These are phyloP conservation scores for Heliocybe sulcata DNA, from an alignment of 1,284 basidiomycete genomes.

Conservation along the genomic window DNA sequence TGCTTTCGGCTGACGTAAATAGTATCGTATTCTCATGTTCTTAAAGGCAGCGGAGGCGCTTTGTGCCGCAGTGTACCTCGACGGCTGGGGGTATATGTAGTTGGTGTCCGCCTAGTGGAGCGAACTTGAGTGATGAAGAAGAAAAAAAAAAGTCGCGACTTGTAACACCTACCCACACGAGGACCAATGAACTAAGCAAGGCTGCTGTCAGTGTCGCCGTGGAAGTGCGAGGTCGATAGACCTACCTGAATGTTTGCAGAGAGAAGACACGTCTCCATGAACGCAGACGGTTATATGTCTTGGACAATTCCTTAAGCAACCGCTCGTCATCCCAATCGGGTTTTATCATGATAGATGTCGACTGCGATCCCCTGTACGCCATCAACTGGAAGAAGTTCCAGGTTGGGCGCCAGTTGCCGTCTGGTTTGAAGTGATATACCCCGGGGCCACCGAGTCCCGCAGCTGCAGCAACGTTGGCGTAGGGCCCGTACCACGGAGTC, in stretches of 20 bases:
- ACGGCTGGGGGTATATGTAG: constrained; percentile 12
- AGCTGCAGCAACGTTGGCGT: neutral
- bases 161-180: neutral
- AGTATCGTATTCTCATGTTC: constrained; percentile 15
- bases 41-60: constrained; percentile 9
- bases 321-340: constrained; percentile 14
- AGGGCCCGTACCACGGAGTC: neutral
- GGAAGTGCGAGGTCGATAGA: neutral
- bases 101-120: constrained; percentile 11
- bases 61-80: constrained; percentile 9
- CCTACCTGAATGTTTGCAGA: constrained; percentile 12
- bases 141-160: neutral
- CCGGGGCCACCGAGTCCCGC: neutral
- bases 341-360: constrained; percentile 9
- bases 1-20: constrained; percentile 13
- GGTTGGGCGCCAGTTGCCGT: constrained; percentile 9
- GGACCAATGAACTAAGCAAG: neutral
- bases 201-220: neutral
- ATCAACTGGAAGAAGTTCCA: constrained; percentile 15
- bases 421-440: neutral
- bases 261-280: constrained; percentile 16
- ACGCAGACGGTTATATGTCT: constrained; percentile 12
- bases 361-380: constrained; percentile 11
- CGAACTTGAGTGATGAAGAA: neutral
- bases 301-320: constrained; percentile 9